Conservation (phyloP, 2,329 filamentous ascomycete species). For the Emmonsia crescens region DNA sequence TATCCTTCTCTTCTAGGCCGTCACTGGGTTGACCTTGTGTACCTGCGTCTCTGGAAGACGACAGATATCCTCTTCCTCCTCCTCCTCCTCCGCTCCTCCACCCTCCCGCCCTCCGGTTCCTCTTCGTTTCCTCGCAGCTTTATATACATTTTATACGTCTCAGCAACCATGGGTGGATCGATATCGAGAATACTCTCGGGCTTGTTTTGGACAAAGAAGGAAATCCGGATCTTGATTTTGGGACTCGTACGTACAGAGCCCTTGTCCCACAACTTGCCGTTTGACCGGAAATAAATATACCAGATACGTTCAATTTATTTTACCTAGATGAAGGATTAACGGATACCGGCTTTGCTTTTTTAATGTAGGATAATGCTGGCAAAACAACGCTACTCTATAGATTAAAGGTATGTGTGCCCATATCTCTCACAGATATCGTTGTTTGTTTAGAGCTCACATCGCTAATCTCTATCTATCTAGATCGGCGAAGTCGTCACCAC, state of each 20-base stretch:
- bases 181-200: constrained; percentile 52
- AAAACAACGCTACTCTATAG: constrained; percentile 96
- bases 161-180: constrained; percentile 42
- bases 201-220: constrained; percentile 86
- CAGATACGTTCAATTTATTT: no score
- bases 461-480: constrained; percentile 35
- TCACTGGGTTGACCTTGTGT: not conserved
- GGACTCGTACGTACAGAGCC: constrained; percentile 58
- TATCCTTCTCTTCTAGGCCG: not conserved
- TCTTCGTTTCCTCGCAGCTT: not conserved
- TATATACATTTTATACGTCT: constrained; percentile 5
- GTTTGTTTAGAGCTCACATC: not conserved
- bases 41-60: constrained; percentile 3
- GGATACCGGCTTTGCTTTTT: constrained; percentile 1
- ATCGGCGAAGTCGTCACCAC: constrained; percentile 98
- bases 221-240: constrained; percentile 90
- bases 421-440: not conserved
- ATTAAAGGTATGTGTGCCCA: constrained; percentile 59
- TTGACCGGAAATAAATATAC: not conserved
- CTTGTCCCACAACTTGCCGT: not conserved
- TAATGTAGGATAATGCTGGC: constrained; percentile 85
- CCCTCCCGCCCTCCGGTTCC: not conserved
- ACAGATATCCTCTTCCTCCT: not conserved
- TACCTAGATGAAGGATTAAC: not conserved
- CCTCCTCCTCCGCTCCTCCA: no score